Evolutionary conservation across 768 basidiomycete species (phyloP), one percentile per base, ranked within the genome.

Genomic region (Grammothele lineata): DNA sequence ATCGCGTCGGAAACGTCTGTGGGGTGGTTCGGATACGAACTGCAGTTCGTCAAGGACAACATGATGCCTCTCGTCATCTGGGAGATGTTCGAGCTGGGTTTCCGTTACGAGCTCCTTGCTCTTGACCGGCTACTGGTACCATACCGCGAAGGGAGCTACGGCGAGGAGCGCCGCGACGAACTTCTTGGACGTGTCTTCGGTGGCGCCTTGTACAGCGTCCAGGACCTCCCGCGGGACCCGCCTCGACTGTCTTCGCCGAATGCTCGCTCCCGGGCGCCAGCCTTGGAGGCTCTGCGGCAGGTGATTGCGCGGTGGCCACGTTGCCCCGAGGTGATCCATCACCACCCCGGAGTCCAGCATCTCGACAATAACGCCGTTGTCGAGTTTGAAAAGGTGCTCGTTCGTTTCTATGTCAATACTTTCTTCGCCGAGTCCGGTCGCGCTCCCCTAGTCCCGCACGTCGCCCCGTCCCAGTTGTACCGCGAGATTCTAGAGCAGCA

Each of bases 61-160:
- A 24, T 23, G 24, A 25, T 23, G 11, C 26, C 35, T 11, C 5
- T 37, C n/a, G 14, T 45, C 10, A n/a, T 45, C 3, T 45, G 43
- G 43, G 43, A 43, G 17, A n/a, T 45, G 24, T 37, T 18, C 18
- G 43, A 45, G 10, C 43, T 45, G 9, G 43, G 43, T 0, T 45
- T 45, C 17, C 36, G 36, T 2, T 45, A 37, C 24, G 43, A 45
- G 15, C 17, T 45, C 0, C 36, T 37, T 3, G 43, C 43, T 25
- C 23, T 45, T 2, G 43, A 45, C 26, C 25, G 18, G n/a, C 3
- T 30, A n/a, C 11, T 37, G 2, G 36, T 34, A 4, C 33, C 32
- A 19, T 17, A 7, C 9, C 15, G n/a, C 5, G 19, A 21, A 8
- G 37, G 19, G 21, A 14, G 5, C 18, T 24, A 25, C 11, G 14